phyloP scores from a whole-genome alignment of 2,329 filamentous ascomycete genomes.

The Pseudogymnoascus sp. region DNA sequence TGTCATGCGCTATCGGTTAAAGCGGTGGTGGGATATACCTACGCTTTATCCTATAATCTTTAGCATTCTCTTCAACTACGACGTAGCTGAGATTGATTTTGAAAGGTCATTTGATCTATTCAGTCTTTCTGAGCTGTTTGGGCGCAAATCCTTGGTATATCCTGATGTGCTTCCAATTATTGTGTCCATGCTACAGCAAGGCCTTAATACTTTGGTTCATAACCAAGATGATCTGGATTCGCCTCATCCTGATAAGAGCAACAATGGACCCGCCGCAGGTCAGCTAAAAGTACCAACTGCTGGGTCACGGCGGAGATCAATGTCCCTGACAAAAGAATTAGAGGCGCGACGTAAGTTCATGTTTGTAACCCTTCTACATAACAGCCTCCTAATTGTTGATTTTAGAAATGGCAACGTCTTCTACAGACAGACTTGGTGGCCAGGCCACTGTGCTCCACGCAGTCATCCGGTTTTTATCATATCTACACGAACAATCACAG shows the following conservation, averaged over 20 bases:
- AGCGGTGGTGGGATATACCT: conserved; percentile 80
- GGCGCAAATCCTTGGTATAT: conserved; percentile 59
- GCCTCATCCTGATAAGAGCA: conserved; percentile 30
- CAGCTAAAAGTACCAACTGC: conserved; percentile 21
- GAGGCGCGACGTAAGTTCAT: conserved; percentile 44
- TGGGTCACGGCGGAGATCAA: conserved; percentile 41
- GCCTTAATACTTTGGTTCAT: conserved; percentile 62
- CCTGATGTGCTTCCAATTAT: conserved; percentile 75
- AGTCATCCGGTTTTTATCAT: conserved; percentile 69
- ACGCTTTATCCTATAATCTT: conserved; percentile 83
- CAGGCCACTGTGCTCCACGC: conserved; percentile 64
- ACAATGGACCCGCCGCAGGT: conserved; percentile 18
- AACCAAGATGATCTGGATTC: conserved; percentile 54
- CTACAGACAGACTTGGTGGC: conserved; percentile 43
- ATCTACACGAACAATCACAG: conserved; percentile 67
- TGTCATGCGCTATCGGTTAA: conserved; percentile 75
- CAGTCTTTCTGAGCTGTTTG: conserved; percentile 67
- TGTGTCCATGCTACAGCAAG: conserved; percentile 78
- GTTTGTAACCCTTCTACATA: background rate
- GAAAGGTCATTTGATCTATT: conserved; percentile 66
- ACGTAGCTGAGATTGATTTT: conserved; percentile 68
- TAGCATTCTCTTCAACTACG: conserved; percentile 77
- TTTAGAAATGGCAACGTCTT: conserved; percentile 34
- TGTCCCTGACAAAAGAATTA: conserved; percentile 57
- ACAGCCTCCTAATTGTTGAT: conserved; percentile 1